Evolutionary conservation across 1,139 yeast species (phyloP), one percentile per base, ranked within the genome.

Genomic region (Candida sojae): DNA sequence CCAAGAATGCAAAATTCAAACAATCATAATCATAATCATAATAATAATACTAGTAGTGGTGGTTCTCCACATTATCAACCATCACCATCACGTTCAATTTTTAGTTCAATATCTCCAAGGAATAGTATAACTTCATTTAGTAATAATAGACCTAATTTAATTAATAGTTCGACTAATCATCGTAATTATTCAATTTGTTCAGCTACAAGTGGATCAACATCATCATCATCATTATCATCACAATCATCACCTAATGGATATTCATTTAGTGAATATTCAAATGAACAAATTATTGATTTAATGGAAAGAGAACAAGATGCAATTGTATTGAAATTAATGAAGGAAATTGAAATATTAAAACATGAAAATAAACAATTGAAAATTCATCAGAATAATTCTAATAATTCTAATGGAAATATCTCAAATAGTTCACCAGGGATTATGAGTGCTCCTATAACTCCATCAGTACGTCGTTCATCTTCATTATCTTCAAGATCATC

Each of bases 231-330:
- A 17, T 17, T 3, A 17, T 3, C 21, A 32, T 32, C 7, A 2
- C 35, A 32, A 12, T 32, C n/a, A 32, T 33, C 36, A 12, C 36
- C 36, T 7, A 48, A 48, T 11, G 12, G 49, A 41, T 33, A 37
- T 12, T 44, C 49, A 8, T 45, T 49, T 42, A 35, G 48, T 11
- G 53, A 52, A 26, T 51, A 42, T 42, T 60, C 64, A 30, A 67
- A 67, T 30, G 84, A 78, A 42, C 80, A 79, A 51, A 72, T 80
- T 36, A 76, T 83, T 43, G 85, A 83, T 60, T 68, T 77, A 48
- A 82, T 84, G 87, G 89, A 84, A 58, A 74, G 82, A 49, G 88
- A 84, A 58, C 88, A 84, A 59, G 89, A 84, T 56, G 86, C 84
- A 2, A 80, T 83, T 34, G 88, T 83, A 7, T 64, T 83, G 53